A percentile compares a stretch with the other conserved stretches of the same genome.
These are phyloP conservation scores for Trichoderma atrobrunneum DNA, from an alignment of 2,329 filamentous ascomycete species.

Conservation along the genomic window DNA sequence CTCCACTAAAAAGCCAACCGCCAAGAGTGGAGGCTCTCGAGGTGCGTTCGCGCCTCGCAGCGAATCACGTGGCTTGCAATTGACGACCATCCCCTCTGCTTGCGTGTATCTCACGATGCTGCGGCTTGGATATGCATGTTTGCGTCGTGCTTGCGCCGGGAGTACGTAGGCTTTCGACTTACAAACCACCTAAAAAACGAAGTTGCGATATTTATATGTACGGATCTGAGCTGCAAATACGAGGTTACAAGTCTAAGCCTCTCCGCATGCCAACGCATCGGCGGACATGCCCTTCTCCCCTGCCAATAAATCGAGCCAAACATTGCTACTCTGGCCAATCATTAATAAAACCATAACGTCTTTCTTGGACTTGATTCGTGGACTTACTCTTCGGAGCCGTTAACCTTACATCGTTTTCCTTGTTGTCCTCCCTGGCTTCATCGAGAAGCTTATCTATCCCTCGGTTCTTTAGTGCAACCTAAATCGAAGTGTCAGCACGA, in stretches of 20 bases:
- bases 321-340: not conserved
- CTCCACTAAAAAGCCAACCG: slow-evolving; percentile 18
- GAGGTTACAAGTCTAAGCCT: slow-evolving; percentile 14
- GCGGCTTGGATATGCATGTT: not conserved
- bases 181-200: not conserved
- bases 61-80: slow-evolving; percentile 19
- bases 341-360: not conserved
- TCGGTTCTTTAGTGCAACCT: slow-evolving; percentile 83
- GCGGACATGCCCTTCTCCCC: not conserved
- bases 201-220: slow-evolving; percentile 15
- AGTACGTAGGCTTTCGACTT: not conserved
- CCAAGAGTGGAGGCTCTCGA: slow-evolving; percentile 13
- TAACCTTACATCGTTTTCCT: slow-evolving; percentile 70
- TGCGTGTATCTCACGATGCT: slow-evolving; percentile 13
- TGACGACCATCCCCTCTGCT: slow-evolving; percentile 3
- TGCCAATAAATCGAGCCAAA: not conserved
- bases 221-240: slow-evolving; percentile 6
- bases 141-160: not conserved
- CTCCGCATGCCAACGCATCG: not conserved
- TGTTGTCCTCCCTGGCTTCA: slow-evolving; percentile 84
- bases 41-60: slow-evolving; percentile 43
- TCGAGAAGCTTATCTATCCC: slow-evolving; percentile 92
- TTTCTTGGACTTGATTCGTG: not conserved
- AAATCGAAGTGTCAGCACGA: slow-evolving; percentile 1
- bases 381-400: slow-evolving; percentile 43